Evolutionary conservation across 176 grass and related monocot genomes (phyloP).

Genomic region (Oryza coarctata): DNA sequence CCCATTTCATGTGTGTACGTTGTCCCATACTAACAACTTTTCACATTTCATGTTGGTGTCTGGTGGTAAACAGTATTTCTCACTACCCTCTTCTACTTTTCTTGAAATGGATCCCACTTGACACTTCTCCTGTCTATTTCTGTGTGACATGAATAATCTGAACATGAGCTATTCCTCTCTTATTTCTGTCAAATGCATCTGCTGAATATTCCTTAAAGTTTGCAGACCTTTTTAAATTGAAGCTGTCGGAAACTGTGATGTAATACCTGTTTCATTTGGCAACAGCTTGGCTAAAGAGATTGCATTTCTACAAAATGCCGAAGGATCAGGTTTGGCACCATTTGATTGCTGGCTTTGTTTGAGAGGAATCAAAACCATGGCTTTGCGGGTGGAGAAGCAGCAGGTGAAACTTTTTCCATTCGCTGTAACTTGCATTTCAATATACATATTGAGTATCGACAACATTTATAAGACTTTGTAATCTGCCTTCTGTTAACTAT

Average conservation of each 20-base stretch:
- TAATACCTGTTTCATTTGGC: constrained; percentile 14
- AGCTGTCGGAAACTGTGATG: not conserved
- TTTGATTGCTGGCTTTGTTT: constrained; percentile 96
- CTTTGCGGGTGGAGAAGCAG: constrained; percentile 86
- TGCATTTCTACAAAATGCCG: constrained; percentile 92
- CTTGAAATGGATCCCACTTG: not conserved
- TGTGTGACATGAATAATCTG: not conserved
- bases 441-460: not conserved
- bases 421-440: not conserved
- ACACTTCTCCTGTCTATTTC: not conserved
- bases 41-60: not conserved
- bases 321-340: constrained; percentile 83
- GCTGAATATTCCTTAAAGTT: not conserved
- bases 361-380: constrained; percentile 94
- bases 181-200: not conserved
- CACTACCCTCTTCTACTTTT: not conserved
- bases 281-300: constrained; percentile 86
- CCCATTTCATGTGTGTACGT: not conserved
- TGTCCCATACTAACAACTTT: not conserved
- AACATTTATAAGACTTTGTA: not conserved
- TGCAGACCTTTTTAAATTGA: not conserved
- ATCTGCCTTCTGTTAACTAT: not conserved
- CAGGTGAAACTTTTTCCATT: constrained; percentile 43
- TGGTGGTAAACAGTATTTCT: not conserved
- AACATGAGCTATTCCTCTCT: not conserved